Percentiles rank a stretch among this genome's conserved stretches.
These are phyloP conservation scores for Durio zibethinus DNA, from an alignment of 345 rosid genomes.

Conservation along the genomic window DNA sequence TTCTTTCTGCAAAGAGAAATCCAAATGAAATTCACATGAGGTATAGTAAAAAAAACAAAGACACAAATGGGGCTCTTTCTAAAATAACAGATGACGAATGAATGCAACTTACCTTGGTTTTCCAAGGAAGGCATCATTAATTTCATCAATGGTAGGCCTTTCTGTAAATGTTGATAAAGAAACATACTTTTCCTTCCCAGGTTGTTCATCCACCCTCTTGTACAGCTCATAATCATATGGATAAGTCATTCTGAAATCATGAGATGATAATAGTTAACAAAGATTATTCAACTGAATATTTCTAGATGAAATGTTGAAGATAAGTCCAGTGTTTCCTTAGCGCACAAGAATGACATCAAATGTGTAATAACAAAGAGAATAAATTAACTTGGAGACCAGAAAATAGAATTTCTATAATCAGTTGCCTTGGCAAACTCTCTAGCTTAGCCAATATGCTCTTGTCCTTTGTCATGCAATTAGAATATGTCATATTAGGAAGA, in stretches of 20 bases:
- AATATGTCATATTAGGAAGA: not conserved
- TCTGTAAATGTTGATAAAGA: constrained; percentile 51
- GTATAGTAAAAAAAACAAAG: not conserved
- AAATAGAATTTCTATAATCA: not conserved
- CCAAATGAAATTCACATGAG: not conserved
- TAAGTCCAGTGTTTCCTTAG: not conserved
- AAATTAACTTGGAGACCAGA: not conserved
- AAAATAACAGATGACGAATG: not conserved
- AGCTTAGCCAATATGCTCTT: not conserved
- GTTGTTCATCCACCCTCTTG: constrained; percentile 59
- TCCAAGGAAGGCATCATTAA: constrained; percentile 74
- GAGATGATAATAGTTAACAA: not conserved
- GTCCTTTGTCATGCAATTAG: not conserved
- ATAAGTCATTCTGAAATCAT: constrained; percentile 61
- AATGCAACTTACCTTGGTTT: constrained; percentile 43
- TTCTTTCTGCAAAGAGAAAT: constrained; percentile 34
- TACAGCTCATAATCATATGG: constrained; percentile 63
- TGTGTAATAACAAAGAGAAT: not conserved
- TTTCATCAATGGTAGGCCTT: constrained; percentile 62
- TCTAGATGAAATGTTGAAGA: not conserved
- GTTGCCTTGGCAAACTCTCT: not conserved
- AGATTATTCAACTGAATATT: not conserved
- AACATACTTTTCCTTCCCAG: constrained; percentile 59
- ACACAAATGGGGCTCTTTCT: not conserved
- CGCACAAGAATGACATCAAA: not conserved